These are phyloP conservation scores for Salix udensis DNA, from an alignment of 345 rosid species.

Conservation along the genomic window DNA sequence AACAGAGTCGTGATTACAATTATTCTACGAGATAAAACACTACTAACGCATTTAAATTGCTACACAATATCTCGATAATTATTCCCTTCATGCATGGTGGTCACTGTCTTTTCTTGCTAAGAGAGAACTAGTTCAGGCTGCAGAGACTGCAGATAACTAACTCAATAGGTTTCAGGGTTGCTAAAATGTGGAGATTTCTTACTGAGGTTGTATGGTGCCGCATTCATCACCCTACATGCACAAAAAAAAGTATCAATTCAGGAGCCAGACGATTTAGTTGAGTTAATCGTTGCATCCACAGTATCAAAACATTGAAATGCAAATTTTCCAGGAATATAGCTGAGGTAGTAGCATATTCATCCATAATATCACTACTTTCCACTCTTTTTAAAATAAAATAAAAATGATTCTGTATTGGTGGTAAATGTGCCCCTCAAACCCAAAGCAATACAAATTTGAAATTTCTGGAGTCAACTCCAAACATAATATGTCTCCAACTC, in stretches of 20 bases:
- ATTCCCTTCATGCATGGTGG: neutral
- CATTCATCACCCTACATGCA: conserved; percentile 48
- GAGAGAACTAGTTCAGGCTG: neutral
- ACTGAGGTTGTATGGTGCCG: conserved; percentile 48
- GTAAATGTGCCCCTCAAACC: neutral
- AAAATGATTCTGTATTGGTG: neutral
- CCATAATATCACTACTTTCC: neutral
- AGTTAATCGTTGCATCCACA: neutral
- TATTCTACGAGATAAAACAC: conserved; percentile 1
- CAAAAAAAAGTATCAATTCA: neutral
- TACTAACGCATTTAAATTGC: conserved; percentile 16
- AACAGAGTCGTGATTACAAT: conserved; percentile 10
- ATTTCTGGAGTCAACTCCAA: neutral
- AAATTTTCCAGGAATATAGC: neutral
- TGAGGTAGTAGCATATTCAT: neutral
- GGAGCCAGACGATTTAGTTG: neutral
- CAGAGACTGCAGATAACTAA: conserved; percentile 30
- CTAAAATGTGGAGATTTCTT: conserved; percentile 42
- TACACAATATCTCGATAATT: conserved; percentile 11
- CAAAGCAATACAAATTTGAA: neutral
- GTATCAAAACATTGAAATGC: neutral
- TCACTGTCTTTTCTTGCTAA: conserved; percentile 6
- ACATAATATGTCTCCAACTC: neutral
- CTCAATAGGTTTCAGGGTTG: conserved; percentile 23
- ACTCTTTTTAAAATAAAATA: neutral